These are phyloP conservation scores for Aspergillus fumigatus DNA, from an alignment of 2,329 filamentous ascomycete genomes.

Conservation along the genomic window DNA sequence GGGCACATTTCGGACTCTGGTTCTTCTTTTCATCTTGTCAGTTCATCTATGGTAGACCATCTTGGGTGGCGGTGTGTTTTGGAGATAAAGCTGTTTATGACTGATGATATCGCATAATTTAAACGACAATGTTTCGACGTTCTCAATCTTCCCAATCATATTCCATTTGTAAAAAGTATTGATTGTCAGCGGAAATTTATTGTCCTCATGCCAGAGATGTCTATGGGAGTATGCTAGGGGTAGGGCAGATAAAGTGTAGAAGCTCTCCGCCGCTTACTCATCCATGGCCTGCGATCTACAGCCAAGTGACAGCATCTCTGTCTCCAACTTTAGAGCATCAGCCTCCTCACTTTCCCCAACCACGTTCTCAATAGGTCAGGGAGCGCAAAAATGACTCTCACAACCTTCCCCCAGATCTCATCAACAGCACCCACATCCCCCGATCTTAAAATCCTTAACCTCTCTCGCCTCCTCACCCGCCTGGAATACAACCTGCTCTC, in stretches of 20 bases:
- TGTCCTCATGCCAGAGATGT: not conserved
- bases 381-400: slow-evolving; percentile 17
- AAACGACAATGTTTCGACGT: not conserved
- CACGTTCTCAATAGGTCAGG: not conserved
- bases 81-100: not conserved
- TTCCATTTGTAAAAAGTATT: not conserved
- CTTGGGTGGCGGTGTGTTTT: slow-evolving; percentile 6
- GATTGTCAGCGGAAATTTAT: not conserved
- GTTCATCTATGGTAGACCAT: slow-evolving; percentile 6
- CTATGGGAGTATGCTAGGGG: not conserved
- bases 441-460: slow-evolving; percentile 34
- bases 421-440: slow-evolving; percentile 13
- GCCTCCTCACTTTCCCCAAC: not conserved
- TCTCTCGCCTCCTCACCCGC: slow-evolving; percentile 40
- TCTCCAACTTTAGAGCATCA: not conserved
- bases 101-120: not conserved
- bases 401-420: slow-evolving; percentile 9
- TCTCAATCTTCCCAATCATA: not conserved
- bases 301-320: not conserved
- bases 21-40: slow-evolving; percentile 3
- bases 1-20: slow-evolving; percentile 1
- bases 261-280: not conserved
- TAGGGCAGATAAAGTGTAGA: too few species aligned
- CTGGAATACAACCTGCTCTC: slow-evolving; percentile 43
- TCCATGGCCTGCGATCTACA: not conserved